Conservation (phyloP, 2,329 filamentous ascomycete genomes). For the Ophiostoma ulmi region DNA sequence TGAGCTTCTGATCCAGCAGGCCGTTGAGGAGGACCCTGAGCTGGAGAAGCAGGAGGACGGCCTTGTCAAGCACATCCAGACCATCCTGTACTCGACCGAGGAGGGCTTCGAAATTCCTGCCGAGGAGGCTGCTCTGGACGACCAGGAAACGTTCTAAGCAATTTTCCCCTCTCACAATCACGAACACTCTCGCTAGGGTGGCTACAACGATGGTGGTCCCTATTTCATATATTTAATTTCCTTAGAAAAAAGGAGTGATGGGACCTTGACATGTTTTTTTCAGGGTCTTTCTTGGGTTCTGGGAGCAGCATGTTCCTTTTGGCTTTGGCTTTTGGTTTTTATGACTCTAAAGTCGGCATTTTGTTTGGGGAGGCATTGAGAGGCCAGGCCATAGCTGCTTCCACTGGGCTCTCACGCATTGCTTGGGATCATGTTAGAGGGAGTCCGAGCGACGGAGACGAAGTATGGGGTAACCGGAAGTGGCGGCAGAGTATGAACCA, state of each 20-base stretch:
- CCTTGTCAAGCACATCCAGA: slow-evolving; percentile 91
- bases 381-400: background rate
- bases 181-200: background rate
- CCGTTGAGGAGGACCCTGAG: slow-evolving; percentile 86
- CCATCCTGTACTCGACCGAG: slow-evolving; percentile 95
- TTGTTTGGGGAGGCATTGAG: background rate
- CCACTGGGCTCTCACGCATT: background rate
- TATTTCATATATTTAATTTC: background rate
- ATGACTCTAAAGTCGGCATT: background rate
- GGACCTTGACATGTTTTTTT: background rate
- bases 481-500: slow-evolving; percentile 3
- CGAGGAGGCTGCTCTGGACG: slow-evolving; percentile 62
- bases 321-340: background rate
- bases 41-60: slow-evolving; percentile 90
- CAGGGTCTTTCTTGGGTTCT: background rate
- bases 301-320: background rate
- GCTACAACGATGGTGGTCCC: background rate
- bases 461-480: background rate
- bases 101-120: slow-evolving; percentile 85
- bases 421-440: background rate
- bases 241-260: slow-evolving; percentile 1
- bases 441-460: background rate
- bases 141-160: slow-evolving; percentile 71
- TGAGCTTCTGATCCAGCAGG: slow-evolving; percentile 87
- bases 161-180: background rate